Evolutionary conservation across 345 rosid species (phyloP).

Genomic region (Lenwebbia sp.): DNA sequence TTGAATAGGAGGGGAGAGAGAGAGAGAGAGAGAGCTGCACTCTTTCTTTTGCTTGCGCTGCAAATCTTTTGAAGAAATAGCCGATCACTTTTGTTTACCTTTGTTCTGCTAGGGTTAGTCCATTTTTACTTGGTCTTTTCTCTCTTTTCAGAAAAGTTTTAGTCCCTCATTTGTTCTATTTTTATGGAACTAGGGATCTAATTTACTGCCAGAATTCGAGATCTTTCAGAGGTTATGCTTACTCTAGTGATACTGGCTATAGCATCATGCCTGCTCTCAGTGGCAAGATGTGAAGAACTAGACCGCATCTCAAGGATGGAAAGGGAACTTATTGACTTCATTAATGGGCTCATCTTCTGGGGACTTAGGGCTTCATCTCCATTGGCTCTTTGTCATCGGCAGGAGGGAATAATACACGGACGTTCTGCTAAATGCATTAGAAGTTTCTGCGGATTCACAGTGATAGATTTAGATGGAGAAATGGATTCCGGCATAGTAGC

Average conservation of each 20-base stretch:
- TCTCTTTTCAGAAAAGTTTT: neutral
- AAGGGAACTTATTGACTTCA: neutral
- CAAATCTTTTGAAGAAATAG: neutral
- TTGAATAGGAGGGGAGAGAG: neutral
- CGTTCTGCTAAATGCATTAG: neutral
- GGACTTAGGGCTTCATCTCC: neutral
- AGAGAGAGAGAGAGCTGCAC: neutral
- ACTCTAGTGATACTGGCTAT: neutral
- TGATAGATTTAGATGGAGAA: neutral
- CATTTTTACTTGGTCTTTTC: neutral
- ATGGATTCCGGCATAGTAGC: neutral
- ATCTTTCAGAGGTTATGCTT: neutral
- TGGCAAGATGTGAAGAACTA: neutral
- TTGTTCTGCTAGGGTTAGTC: neutral
- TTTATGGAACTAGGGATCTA: neutral
- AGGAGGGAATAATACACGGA: neutral
- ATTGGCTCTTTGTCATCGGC: neutral
- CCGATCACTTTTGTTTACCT: neutral
- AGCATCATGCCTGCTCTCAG: neutral
- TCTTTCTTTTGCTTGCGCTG: neutral
- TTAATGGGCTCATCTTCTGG: neutral
- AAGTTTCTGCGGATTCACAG: neutral
- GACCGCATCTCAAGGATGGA: neutral
- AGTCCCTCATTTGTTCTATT: neutral
- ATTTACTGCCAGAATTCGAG: neutral